phyloP scores from a whole-genome alignment of 73 alveolate genomes.

The Breviolum minutum region DNA sequence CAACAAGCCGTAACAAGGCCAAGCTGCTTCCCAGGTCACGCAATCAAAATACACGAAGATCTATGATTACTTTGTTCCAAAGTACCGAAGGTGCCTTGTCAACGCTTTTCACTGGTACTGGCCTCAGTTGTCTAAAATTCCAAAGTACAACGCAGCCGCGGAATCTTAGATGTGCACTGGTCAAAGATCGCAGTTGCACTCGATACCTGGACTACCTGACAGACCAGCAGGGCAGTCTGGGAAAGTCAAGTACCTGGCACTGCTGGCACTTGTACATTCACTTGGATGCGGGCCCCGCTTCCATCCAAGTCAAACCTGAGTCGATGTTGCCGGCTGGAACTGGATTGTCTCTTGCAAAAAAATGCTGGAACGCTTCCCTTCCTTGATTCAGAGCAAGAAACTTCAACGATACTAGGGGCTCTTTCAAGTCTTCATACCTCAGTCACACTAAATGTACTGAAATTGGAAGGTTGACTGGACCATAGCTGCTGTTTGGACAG shows the following conservation, averaged over 20 bases:
- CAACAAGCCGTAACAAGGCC: neutral
- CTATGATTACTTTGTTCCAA: neutral
- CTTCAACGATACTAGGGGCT: constrained; percentile 35
- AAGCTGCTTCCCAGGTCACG: neutral
- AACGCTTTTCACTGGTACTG: neutral
- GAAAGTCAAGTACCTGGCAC: neutral
- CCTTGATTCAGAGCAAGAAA: neutral
- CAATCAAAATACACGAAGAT: neutral
- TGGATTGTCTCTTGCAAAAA: neutral
- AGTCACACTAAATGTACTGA: neutral
- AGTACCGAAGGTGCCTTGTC: constrained; percentile 7
- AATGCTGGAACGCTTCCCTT: neutral
- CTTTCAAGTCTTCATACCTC: constrained; percentile 28
- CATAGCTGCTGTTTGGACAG: neutral
- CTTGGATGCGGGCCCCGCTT: constrained; percentile 4
- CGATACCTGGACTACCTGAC: constrained; percentile 33
- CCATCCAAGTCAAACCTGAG: constrained; percentile 42
- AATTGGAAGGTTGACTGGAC: neutral
- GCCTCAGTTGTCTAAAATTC: neutral
- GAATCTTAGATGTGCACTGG: neutral
- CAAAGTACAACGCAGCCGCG: neutral
- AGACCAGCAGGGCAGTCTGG: neutral
- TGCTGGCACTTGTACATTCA: neutral
- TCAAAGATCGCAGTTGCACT: constrained; percentile 53
- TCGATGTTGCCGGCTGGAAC: neutral